Evolutionary conservation across 2,329 filamentous ascomycete species (phyloP).

Genomic region (Chaetomium sp.): DNA sequence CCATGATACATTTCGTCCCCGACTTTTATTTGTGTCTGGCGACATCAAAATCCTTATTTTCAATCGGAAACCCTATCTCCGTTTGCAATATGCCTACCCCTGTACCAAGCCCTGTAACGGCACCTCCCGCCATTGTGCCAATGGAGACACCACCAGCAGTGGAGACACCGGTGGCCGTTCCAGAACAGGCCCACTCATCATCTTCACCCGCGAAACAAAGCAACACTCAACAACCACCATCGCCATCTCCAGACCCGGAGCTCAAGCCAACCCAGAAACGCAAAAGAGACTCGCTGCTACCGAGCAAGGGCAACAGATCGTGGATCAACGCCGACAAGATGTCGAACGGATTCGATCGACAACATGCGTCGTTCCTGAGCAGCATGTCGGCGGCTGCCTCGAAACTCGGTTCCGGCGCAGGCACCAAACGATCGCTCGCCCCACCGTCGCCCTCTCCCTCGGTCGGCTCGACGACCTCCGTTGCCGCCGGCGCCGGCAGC

Average conservation of each 20-base stretch:
- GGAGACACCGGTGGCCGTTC: not conserved
- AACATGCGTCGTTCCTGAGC: conserved; percentile 64
- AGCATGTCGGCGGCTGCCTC: conserved; percentile 64
- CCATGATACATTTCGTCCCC: too few relatives aligned
- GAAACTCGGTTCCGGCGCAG: conserved; percentile 57
- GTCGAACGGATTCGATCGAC: conserved; percentile 65
- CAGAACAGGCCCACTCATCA: not conserved
- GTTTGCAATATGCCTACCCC: not conserved
- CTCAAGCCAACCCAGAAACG: not conserved
- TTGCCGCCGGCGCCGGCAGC: conserved; percentile 57
- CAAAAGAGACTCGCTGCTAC: conserved; percentile 3
- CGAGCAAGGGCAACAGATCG: not conserved
- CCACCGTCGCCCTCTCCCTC: conserved; percentile 66
- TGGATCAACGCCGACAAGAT: conserved; percentile 37
- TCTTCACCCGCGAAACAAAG: conserved; percentile 2
- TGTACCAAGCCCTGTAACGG: not conserved
- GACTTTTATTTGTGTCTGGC: not conserved
- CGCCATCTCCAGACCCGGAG: not conserved
- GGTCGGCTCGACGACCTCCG: conserved; percentile 52
- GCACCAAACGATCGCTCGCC: conserved; percentile 50
- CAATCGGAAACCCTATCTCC: not conserved
- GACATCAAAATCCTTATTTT: not conserved
- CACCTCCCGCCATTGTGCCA: not conserved
- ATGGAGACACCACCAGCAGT: not conserved
- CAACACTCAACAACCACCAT: not conserved